phyloP scores from a whole-genome alignment of 306 rosid genomes.

The Sesbania bispinosa region DNA sequence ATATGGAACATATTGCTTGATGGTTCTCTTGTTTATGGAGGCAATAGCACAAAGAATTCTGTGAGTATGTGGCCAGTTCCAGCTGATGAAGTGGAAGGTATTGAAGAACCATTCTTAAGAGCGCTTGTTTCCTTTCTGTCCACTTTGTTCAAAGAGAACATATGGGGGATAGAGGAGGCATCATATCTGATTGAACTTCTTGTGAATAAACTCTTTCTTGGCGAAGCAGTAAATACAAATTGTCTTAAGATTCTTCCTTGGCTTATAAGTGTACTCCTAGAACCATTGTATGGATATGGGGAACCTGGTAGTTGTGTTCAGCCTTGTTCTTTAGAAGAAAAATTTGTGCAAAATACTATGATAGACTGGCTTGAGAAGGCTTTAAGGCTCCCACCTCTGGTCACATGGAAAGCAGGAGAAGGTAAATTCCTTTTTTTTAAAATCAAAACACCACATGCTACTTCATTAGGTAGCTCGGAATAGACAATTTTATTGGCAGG shows the following conservation, averaged over 20 bases:
- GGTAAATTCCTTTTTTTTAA: slow-evolving; percentile 45
- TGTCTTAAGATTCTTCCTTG: slow-evolving; percentile 89
- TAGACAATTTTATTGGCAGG: neutral
- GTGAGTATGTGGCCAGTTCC: slow-evolving; percentile 59
- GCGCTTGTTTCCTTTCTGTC: slow-evolving; percentile 66
- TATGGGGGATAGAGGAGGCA: slow-evolving; percentile 70
- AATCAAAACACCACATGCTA: neutral
- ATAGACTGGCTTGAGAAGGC: slow-evolving; percentile 77
- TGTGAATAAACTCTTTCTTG: slow-evolving; percentile 66
- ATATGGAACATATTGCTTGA: slow-evolving; percentile 58
- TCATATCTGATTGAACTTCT: slow-evolving; percentile 50
- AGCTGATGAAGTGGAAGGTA: slow-evolving; percentile 50
- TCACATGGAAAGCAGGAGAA: slow-evolving; percentile 65
- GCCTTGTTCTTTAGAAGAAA: slow-evolving; percentile 40
- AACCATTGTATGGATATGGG: slow-evolving; percentile 40
- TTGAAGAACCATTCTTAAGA: slow-evolving; percentile 91
- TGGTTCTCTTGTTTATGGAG: slow-evolving; percentile 76
- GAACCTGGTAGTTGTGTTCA: slow-evolving; percentile 40
- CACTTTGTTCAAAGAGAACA: slow-evolving; percentile 61
- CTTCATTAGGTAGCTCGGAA: neutral
- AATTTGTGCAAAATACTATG: slow-evolving; percentile 38
- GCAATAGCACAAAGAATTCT: slow-evolving; percentile 44
- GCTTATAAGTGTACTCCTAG: slow-evolving; percentile 58
- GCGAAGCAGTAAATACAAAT: slow-evolving; percentile 65
- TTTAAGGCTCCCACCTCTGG: slow-evolving; percentile 63